phyloP scores from a whole-genome alignment of 345 rosid species.

The Syzygium jambos region DNA sequence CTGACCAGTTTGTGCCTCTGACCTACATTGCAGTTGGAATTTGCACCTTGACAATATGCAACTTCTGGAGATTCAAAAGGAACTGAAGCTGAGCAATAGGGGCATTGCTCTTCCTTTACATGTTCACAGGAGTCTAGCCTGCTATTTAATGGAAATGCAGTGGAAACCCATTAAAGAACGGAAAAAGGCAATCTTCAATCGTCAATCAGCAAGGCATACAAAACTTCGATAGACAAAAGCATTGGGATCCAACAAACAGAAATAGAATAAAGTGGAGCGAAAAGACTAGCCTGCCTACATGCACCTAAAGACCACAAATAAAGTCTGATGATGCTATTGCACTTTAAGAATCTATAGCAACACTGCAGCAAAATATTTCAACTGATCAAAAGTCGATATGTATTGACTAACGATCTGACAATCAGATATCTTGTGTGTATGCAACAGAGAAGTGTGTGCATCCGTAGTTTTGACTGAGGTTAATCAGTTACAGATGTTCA shows the following conservation, averaged over 20 bases:
- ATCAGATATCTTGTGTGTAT: not conserved
- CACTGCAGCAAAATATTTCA: not conserved
- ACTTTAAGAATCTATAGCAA: not conserved
- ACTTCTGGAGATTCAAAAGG: constrained; percentile 61
- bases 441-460: not conserved
- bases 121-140: constrained; percentile 16
- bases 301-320: not conserved
- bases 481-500: not conserved
- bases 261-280: not conserved
- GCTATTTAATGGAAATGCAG: not conserved
- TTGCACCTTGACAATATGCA: constrained; percentile 40
- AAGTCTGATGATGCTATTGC: not conserved
- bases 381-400: not conserved
- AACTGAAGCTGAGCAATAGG: constrained; percentile 49
- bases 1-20: constrained; percentile 57
- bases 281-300: not conserved
- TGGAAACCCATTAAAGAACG: not conserved
- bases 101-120: constrained; percentile 57
- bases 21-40: constrained; percentile 2
- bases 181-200: not conserved
- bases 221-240: not conserved
- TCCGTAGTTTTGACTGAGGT: not conserved
- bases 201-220: not conserved
- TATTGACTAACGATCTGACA: not conserved
- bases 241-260: not conserved